phyloP scores from a whole-genome alignment of 768 basidiomycete species.

The Rhodotorula graminis region DNA sequence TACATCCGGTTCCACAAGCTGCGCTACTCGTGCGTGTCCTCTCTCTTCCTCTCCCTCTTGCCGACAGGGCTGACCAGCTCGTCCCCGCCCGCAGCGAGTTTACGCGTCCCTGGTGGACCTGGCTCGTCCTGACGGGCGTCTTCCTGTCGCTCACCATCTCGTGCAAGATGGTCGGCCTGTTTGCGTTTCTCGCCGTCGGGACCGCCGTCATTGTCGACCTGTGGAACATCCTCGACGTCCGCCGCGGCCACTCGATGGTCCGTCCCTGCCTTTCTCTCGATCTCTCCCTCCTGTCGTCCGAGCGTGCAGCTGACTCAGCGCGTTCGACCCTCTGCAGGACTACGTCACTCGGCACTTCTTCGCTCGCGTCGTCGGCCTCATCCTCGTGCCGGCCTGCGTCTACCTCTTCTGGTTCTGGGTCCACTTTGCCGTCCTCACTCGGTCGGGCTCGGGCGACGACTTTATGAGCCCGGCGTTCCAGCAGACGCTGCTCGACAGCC shows the following conservation, averaged over 20 bases:
- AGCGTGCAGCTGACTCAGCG: not conserved
- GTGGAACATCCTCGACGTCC: conserved; percentile 86
- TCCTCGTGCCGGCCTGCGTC: conserved; percentile 77
- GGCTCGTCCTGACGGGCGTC: conserved; percentile 81
- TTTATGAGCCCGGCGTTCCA: conserved; percentile 99
- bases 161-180: conserved; percentile 93
- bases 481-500: conserved; percentile 86
- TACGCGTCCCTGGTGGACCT: conserved; percentile 85
- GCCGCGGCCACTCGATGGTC: conserved; percentile 74
- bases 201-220: conserved; percentile 86
- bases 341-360: conserved; percentile 83
- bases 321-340: conserved; percentile 54
- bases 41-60: not conserved
- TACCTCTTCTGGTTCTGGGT: conserved; percentile 95
- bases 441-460: conserved; percentile 84
- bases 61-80: not conserved
- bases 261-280: conserved; percentile 11
- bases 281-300: not conserved
- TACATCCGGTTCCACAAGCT: conserved; percentile 93
- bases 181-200: conserved; percentile 84
- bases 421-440: conserved; percentile 80
- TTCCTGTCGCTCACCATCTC: conserved; percentile 96
- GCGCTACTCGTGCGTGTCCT: conserved; percentile 65
- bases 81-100: conserved; percentile 61
- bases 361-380: conserved; percentile 77